phyloP scores from a whole-genome alignment of 2,329 filamentous ascomycete genomes.

The Hymenoscyphus repandus region DNA sequence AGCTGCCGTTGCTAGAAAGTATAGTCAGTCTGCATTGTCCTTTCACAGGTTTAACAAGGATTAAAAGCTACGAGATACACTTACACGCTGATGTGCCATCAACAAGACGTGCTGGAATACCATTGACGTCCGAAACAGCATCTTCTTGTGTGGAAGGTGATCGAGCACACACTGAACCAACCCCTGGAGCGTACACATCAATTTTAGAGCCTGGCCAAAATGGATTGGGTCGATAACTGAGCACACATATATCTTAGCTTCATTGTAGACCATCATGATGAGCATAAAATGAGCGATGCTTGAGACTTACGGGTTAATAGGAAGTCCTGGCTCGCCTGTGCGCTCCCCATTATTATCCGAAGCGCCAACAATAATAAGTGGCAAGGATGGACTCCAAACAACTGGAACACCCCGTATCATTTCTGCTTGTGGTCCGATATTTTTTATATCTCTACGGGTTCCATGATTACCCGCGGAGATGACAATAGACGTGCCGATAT shows the following conservation, averaged over 20 bases:
- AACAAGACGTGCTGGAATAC: background rate
- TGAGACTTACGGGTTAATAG: too few species aligned
- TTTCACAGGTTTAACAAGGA: background rate
- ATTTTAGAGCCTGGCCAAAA: background rate
- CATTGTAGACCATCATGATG: background rate
- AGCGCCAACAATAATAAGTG: too few species aligned
- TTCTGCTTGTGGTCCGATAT: too few species aligned
- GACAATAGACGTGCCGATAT: too few species aligned
- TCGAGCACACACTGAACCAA: background rate
- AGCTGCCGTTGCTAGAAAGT: background rate
- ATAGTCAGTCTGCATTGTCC: background rate
- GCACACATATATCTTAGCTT: background rate
- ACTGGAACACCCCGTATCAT: too few species aligned
- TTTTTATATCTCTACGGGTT: too few species aligned
- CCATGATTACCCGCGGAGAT: too few species aligned
- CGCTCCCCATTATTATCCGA: too few species aligned
- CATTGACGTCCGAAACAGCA: too few species aligned
- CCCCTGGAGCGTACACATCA: background rate
- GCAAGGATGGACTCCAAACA: too few species aligned
- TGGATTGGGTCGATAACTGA: background rate
- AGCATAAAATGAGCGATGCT: background rate
- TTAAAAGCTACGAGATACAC: background rate
- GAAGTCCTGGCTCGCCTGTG: too few species aligned
- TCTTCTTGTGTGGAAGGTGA: too few species aligned
- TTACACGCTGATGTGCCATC: background rate